Conservation (phyloP, 495 filamentous ascomycete species). For the Cryomyces antarcticus region DNA sequence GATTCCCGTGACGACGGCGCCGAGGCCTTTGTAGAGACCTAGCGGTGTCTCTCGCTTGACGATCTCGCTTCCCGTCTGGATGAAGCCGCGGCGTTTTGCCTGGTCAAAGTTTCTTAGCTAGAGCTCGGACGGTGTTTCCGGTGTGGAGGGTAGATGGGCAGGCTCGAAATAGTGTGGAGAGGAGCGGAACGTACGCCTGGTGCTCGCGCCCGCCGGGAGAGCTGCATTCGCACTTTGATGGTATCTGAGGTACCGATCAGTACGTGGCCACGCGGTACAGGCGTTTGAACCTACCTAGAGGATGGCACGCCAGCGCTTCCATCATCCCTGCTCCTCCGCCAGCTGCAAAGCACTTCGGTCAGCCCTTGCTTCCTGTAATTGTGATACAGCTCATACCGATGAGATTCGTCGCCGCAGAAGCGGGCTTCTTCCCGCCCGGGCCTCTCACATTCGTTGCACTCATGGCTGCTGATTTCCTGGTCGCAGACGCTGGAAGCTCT, state of each 20-base stretch:
- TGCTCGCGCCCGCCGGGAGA: slow-evolving; percentile 63
- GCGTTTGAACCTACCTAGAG: slow-evolving; percentile 43
- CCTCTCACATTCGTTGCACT: slow-evolving; percentile 40
- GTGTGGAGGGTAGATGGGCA: no score
- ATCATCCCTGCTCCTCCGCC: slow-evolving; percentile 98
- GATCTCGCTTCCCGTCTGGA: slow-evolving; percentile 71
- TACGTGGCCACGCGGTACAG: background rate
- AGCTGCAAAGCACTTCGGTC: slow-evolving; percentile 30
- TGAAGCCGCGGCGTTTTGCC: slow-evolving; percentile 67
- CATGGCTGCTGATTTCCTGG: slow-evolving; percentile 22
- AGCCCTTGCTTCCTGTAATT: background rate
- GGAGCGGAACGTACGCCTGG: slow-evolving; percentile 43
- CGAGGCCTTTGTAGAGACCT: slow-evolving; percentile 89
- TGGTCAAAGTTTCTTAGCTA: slow-evolving; percentile 9
- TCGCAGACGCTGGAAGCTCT: no score
- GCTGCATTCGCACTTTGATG: slow-evolving; percentile 99
- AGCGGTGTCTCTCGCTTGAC: slow-evolving; percentile 74
- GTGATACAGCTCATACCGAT: slow-evolving; percentile 43
- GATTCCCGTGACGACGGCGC: slow-evolving; percentile 89
- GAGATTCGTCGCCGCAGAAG: slow-evolving; percentile 76
- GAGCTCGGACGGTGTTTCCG: no score
- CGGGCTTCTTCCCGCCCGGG: slow-evolving; percentile 52
- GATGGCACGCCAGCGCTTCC: slow-evolving; percentile 94
- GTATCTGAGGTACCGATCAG: slow-evolving; percentile 36
- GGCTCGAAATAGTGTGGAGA: no score